Evolutionary conservation across 805 yeast species (phyloP).

Genomic region (Starmerella geochares): DNA sequence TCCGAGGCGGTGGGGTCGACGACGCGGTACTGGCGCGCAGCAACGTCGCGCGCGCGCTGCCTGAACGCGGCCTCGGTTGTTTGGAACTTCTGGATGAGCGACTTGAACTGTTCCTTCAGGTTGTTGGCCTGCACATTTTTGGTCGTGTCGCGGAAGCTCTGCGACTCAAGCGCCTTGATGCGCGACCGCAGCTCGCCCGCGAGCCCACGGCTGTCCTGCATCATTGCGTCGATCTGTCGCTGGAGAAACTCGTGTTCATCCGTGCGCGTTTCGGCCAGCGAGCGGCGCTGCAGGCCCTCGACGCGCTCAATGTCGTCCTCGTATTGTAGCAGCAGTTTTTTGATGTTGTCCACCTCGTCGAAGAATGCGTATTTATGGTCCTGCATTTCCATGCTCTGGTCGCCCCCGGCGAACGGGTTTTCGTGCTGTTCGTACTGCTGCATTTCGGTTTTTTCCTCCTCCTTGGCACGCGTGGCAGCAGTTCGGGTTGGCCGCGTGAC

Average conservation of each 20-base stretch:
- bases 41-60: constrained; percentile 72
- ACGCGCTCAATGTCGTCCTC: constrained; percentile 57
- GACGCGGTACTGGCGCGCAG: constrained; percentile 84
- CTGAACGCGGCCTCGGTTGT: constrained; percentile 76
- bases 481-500: not conserved
- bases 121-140: constrained; percentile 85
- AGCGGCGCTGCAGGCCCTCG: constrained; percentile 57
- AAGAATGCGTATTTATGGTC: constrained; percentile 45
- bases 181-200: constrained; percentile 64
- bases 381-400: constrained; percentile 21
- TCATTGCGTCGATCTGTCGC: constrained; percentile 63
- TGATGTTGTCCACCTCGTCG: constrained; percentile 56
- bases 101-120: constrained; percentile 72
- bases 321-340: constrained; percentile 58
- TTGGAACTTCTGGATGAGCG: constrained; percentile 76
- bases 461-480: not conserved
- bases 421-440: constrained; percentile 10
- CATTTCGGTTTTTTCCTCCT: constrained; percentile 1
- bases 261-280: constrained; percentile 61
- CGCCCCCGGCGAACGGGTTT: constrained; percentile 19
- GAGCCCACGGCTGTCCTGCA: constrained; percentile 64
- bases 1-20: constrained; percentile 47
- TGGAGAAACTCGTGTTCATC: constrained; percentile 59
- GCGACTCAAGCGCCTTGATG: constrained; percentile 63
- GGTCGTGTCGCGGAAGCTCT: constrained; percentile 46